Evolutionary conservation across 2,329 filamentous ascomycete species (phyloP).

Genomic region (Chrysoporthe puriensis): DNA sequence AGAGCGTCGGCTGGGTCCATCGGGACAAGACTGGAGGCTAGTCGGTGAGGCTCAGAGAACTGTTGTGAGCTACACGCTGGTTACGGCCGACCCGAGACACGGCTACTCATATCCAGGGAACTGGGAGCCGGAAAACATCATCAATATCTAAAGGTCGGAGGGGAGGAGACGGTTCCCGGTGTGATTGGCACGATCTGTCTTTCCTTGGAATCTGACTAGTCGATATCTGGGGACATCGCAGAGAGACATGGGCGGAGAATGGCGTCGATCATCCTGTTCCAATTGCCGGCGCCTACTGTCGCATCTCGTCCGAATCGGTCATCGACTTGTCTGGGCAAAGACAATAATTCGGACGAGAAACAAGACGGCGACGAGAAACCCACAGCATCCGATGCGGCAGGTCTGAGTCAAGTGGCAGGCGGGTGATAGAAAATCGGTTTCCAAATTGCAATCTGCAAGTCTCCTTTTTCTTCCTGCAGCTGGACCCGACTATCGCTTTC

Average conservation of each 20-base stretch:
- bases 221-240: background rate
- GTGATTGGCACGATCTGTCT: background rate
- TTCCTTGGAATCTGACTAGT: background rate
- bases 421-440: background rate
- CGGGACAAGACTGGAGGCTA: conserved; percentile 14
- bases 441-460: conserved; percentile 29
- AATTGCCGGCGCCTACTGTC: conserved; percentile 18
- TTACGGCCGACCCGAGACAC: conserved; percentile 19
- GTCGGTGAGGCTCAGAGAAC: conserved; percentile 27
- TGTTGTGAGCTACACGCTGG: conserved; percentile 1
- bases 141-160: background rate
- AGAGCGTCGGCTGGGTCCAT: conserved; percentile 24
- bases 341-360: background rate
- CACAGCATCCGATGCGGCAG: background rate
- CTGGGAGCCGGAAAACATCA: background rate
- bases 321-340: background rate
- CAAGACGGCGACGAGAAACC: background rate
- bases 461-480: conserved; percentile 23
- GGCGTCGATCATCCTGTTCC: conserved; percentile 13
- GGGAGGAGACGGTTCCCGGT: background rate
- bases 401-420: conserved; percentile 5
- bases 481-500: conserved; percentile 19
- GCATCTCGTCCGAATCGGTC: conserved; percentile 7
- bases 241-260: background rate
- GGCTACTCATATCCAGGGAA: background rate